These are phyloP conservation scores for Mariannaea sp. DNA, from an alignment of 2,329 filamentous ascomycete species.

Conservation along the genomic window DNA sequence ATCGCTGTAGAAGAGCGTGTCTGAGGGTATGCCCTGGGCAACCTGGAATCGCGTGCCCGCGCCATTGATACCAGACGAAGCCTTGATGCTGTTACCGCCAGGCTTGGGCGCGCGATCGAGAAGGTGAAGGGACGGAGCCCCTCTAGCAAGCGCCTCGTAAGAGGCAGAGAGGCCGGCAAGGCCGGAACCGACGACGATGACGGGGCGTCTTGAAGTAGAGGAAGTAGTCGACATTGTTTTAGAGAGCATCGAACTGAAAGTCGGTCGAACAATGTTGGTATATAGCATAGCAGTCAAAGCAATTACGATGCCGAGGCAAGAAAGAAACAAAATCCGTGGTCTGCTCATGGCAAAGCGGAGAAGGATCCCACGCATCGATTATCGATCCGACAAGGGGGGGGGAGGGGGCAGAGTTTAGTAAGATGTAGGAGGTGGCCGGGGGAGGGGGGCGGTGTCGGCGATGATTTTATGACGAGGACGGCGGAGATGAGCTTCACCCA, in stretches of 20 bases:
- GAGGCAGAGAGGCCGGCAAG: constrained; percentile 67
- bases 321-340: constrained; percentile 35
- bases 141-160: constrained; percentile 57
- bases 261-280: constrained; percentile 30
- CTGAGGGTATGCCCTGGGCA: constrained; percentile 40
- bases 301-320: constrained; percentile 36
- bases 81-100: constrained; percentile 69
- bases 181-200: constrained; percentile 68
- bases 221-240: constrained; percentile 34
- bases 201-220: constrained; percentile 35
- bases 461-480: constrained; percentile 21
- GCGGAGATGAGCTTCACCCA: constrained; percentile 4
- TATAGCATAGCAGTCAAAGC: constrained; percentile 40
- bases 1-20: constrained; percentile 57
- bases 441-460: constrained; percentile 31
- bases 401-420: no score
- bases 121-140: constrained; percentile 56
- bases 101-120: constrained; percentile 64
- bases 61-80: constrained; percentile 69
- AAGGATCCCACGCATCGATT: constrained; percentile 38
- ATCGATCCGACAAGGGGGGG: constrained; percentile 8
- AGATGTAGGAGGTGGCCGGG: constrained; percentile 5
- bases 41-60: constrained; percentile 62
- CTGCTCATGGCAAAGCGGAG: constrained; percentile 37
- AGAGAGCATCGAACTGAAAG: constrained; percentile 31